Percentiles rank a stretch among this genome's conserved stretches.
Evolutionary conservation across 1,139 yeast genomes (phyloP).

Genomic region (Nakaseomyces uthaithaninus): DNA sequence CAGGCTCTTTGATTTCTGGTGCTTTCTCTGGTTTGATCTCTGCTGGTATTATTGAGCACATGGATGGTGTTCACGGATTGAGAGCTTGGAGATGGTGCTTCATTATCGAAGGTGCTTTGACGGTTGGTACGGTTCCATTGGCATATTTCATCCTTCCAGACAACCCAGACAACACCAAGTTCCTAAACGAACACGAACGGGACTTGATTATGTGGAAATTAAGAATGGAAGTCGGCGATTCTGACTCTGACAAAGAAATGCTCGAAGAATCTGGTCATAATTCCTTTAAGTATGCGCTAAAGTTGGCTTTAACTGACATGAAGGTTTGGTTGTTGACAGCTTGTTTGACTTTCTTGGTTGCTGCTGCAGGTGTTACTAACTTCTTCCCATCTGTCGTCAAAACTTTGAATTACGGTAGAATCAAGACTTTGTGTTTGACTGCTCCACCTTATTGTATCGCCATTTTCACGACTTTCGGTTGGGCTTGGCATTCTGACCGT

Average conservation of each 20-base stretch:
- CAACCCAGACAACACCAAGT: conserved; percentile 48
- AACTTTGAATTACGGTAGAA: conserved; percentile 43
- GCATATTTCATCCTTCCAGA: conserved; percentile 50
- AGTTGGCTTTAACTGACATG: conserved; percentile 38
- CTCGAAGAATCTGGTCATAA: conserved; percentile 34
- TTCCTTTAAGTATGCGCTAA: conserved; percentile 35
- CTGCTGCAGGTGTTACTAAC: conserved; percentile 52
- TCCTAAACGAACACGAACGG: conserved; percentile 42
- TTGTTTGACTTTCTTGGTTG: conserved; percentile 43
- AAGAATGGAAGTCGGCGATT: conserved; percentile 44
- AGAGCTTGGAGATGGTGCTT: conserved; percentile 56
- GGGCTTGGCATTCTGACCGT: conserved; percentile 52
- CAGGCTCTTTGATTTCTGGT: conserved; percentile 52
- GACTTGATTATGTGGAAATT: conserved; percentile 46
- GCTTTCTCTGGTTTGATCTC: conserved; percentile 54
- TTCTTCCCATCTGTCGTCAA: conserved; percentile 55
- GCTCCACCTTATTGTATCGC: conserved; percentile 56
- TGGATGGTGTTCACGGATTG: conserved; percentile 35
- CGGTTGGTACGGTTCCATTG: conserved; percentile 45
- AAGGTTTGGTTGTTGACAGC: conserved; percentile 44
- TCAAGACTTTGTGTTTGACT: conserved; percentile 47
- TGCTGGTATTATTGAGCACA: conserved; percentile 38
- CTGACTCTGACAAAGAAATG: conserved; percentile 44
- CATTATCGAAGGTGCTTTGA: conserved; percentile 50
- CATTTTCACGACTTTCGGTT: conserved; percentile 43